These are phyloP conservation scores for Pythium dissimile DNA, from an alignment of 352 stramenopile species.

Conservation along the genomic window DNA sequence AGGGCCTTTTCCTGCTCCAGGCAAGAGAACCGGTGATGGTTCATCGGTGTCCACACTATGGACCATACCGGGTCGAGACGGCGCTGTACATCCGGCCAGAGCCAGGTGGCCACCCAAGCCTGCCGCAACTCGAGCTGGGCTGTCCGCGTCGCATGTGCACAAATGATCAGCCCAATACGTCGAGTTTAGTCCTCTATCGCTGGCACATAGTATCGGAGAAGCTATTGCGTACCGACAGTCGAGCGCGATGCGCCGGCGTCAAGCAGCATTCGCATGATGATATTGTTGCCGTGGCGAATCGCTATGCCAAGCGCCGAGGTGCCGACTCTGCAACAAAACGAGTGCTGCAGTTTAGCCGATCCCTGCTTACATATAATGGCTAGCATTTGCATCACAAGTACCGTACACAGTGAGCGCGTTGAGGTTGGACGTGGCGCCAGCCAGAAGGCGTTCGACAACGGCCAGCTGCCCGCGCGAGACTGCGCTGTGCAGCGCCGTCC, in stretches of 20 bases:
- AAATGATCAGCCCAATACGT: not conserved
- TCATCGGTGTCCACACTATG: slow-evolving; percentile 48
- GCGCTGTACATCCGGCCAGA: slow-evolving; percentile 32
- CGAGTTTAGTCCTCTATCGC: no score
- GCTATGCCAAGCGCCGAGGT: slow-evolving; percentile 57
- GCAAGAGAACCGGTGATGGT: slow-evolving; percentile 47
- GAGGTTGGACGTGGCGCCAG: slow-evolving; percentile 34
- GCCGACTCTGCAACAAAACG: slow-evolving; percentile 21
- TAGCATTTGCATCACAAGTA: no score
- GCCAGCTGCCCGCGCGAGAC: slow-evolving; percentile 43
- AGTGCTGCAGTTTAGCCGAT: not conserved
- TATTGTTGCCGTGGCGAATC: slow-evolving; percentile 40
- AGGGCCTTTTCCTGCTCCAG: slow-evolving; percentile 56
- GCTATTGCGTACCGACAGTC: slow-evolving; percentile 38
- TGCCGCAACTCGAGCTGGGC: slow-evolving; percentile 24
- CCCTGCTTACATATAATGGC: slow-evolving; percentile 33
- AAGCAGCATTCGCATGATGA: slow-evolving; percentile 39
- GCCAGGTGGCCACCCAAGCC: slow-evolving; percentile 24
- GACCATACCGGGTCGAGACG: slow-evolving; percentile 59
- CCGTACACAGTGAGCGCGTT: slow-evolving; percentile 63
- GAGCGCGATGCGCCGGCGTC: slow-evolving; percentile 47
- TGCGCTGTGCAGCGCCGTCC: slow-evolving; percentile 70
- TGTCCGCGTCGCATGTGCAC: slow-evolving; percentile 10
- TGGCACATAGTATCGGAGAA: no score
- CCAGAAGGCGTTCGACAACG: slow-evolving; percentile 41